Percentiles rank a stretch among this genome's conserved stretches.
Evolutionary conservation across 2,329 filamentous ascomycete genomes (phyloP).

Genomic region (Ophiostoma perfectum): DNA sequence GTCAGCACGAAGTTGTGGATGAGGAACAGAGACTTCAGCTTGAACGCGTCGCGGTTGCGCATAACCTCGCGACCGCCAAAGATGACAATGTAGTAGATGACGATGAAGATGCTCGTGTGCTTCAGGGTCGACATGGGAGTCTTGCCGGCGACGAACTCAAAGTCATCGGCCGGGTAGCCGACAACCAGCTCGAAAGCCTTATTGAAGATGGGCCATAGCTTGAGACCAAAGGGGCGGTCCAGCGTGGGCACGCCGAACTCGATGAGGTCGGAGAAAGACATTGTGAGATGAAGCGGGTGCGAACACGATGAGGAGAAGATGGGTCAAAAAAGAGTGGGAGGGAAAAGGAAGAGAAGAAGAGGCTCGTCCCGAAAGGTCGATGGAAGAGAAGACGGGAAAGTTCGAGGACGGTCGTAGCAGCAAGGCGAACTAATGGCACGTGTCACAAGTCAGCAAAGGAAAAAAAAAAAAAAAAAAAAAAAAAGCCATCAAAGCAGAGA

Average conservation of each 20-base stretch:
- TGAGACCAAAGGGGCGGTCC: constrained; percentile 85
- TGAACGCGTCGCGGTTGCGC: constrained; percentile 77
- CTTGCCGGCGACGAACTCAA: constrained; percentile 72
- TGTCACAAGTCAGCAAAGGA: constrained; percentile 19
- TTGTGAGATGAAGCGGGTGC: constrained; percentile 18
- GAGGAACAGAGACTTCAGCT: constrained; percentile 85
- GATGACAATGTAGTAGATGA: constrained; percentile 87
- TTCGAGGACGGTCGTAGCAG: constrained; percentile 10
- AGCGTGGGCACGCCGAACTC: constrained; percentile 67
- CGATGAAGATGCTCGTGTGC: constrained; percentile 72
- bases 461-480: constrained; percentile 11
- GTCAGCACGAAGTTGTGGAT: constrained; percentile 96
- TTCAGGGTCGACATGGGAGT: constrained; percentile 89
- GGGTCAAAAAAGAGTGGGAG: neutral
- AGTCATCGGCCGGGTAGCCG: constrained; percentile 81
- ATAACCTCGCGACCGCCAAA: constrained; percentile 90
- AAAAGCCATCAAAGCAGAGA: neutral
- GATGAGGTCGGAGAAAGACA: constrained; percentile 25
- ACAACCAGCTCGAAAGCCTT: constrained; percentile 70
- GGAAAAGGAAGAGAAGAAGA: constrained; percentile 2
- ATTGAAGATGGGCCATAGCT: constrained; percentile 91
- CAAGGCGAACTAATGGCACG: constrained; percentile 19
- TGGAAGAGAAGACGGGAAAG: constrained; percentile 4
- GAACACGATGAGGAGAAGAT: neutral
- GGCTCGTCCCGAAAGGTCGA: constrained; percentile 13